Conservation (phyloP, 139 green algal genomes). For the Micractinium sp. region DNA sequence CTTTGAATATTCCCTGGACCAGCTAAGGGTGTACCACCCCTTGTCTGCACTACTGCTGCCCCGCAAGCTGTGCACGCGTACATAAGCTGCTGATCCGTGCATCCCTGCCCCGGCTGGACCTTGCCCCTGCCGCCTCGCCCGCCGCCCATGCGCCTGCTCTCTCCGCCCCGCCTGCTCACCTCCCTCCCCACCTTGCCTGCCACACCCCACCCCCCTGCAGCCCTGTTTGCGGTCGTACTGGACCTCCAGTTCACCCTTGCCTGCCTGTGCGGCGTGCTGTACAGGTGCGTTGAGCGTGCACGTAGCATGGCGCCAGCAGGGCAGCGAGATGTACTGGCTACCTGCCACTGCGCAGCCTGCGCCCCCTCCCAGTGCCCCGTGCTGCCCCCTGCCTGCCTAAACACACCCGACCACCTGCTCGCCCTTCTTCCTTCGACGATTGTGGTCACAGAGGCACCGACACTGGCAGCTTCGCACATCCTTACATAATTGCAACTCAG, state of each 20-base stretch:
- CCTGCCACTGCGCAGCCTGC: not conserved
- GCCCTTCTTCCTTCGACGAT: not conserved
- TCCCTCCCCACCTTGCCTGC: too few species aligned
- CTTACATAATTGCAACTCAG: not conserved
- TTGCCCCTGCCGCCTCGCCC: too few species aligned
- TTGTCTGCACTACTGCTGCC: too few species aligned
- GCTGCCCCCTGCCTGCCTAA: not conserved
- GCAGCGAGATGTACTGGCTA: too few species aligned
- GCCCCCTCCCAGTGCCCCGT: not conserved
- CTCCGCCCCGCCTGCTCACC: too few species aligned
- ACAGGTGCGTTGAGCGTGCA: not conserved
- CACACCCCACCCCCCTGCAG: not conserved
- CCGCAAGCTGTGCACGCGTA: too few species aligned
- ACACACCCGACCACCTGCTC: not conserved
- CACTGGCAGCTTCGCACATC: not conserved
- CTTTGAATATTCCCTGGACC: too few species aligned
- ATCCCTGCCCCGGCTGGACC: too few species aligned
- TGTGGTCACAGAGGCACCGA: not conserved
- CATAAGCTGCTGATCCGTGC: too few species aligned
- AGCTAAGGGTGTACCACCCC: too few species aligned
- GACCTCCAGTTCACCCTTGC: constrained; percentile 19
- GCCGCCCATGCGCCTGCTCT: too few species aligned
- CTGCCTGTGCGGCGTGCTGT: constrained; percentile 17
- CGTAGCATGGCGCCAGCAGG: not conserved
- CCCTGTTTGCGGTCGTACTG: constrained; percentile 11